Conservation (phyloP, 352 stramenopile species). For the Phytopythium ostracodes region DNA sequence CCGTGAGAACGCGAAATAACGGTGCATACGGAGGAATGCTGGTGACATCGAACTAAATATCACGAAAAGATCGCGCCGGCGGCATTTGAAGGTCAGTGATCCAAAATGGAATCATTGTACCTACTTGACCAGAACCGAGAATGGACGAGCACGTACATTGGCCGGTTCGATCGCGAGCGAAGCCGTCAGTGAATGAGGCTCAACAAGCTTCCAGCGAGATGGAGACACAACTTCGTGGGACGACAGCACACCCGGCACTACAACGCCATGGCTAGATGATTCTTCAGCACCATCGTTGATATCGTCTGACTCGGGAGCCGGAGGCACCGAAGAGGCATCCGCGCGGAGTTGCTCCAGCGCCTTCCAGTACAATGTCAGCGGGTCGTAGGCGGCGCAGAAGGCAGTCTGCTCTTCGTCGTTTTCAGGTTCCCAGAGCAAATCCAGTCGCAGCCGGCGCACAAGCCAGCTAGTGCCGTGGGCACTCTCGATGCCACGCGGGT, state of each 20-base stretch:
- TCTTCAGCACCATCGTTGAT: conserved; percentile 19
- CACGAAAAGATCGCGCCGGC: neutral
- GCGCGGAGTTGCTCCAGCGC: conserved; percentile 45
- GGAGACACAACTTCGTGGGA: neutral
- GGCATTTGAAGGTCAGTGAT: neutral
- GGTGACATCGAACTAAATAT: conserved; percentile 34
- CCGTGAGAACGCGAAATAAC: conserved; percentile 66
- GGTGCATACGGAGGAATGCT: conserved; percentile 71
- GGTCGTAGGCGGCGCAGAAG: conserved; percentile 61
- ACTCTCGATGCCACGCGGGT: conserved; percentile 35
- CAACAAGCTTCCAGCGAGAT: conserved; percentile 11
- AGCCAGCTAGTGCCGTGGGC: conserved; percentile 55
- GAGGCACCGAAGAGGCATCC: conserved; percentile 4
- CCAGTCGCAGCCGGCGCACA: conserved; percentile 59
- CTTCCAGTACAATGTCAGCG: conserved; percentile 52
- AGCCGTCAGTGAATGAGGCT: conserved; percentile 38
- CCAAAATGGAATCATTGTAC: neutral
- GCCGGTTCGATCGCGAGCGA: conserved; percentile 44
- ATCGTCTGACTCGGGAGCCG: conserved; percentile 6
- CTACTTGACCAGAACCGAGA: neutral
- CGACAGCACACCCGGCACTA: conserved; percentile 14
- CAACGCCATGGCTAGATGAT: neutral
- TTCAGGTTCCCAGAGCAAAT: conserved; percentile 64
- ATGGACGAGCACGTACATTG: conserved; percentile 23
- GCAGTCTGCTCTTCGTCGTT: conserved; percentile 43